Percentiles rank a stretch among this genome's conserved stretches.
Evolutionary conservation across 2,329 filamentous ascomycete genomes (phyloP).

Genomic region (Didymella pinodella): DNA sequence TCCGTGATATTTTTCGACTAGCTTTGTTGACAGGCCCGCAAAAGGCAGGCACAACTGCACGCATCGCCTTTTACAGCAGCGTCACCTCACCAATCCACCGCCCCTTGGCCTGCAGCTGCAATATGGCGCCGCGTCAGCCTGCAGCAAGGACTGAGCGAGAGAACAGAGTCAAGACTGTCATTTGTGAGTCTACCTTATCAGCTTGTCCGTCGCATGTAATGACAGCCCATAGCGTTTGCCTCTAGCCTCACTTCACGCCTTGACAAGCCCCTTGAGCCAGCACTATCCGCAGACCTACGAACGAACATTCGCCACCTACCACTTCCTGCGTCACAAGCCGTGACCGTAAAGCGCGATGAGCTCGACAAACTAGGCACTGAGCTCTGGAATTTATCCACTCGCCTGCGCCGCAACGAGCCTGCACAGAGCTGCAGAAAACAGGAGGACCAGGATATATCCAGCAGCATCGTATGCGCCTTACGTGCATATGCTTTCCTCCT

Average conservation of each 20-base stretch:
- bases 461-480: slow-evolving; percentile 43
- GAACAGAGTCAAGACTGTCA: slow-evolving; percentile 44
- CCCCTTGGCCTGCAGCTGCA: not conserved
- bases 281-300: slow-evolving; percentile 48
- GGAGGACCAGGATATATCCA: slow-evolving; percentile 32
- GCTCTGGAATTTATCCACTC: slow-evolving; percentile 73
- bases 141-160: slow-evolving; percentile 45
- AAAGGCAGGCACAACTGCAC: slow-evolving; percentile 10
- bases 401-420: slow-evolving; percentile 49
- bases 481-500: slow-evolving; percentile 71
- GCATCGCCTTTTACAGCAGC: not conserved
- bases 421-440: slow-evolving; percentile 41
- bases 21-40: not conserved
- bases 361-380: slow-evolving; percentile 65
- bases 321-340: slow-evolving; percentile 33
- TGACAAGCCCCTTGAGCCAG: slow-evolving; percentile 25
- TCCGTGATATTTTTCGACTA: not conserved
- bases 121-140: slow-evolving; percentile 37
- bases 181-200: slow-evolving; percentile 33
- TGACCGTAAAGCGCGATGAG: slow-evolving; percentile 52
- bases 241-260: slow-evolving; percentile 38
- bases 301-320: slow-evolving; percentile 54
- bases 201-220: slow-evolving; percentile 4
- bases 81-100: slow-evolving; percentile 2
- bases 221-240: slow-evolving; percentile 44